Base-by-base conservation (phyloP, 2,329 filamentous ascomycete species). In the Blastomyces silverae region DNA sequence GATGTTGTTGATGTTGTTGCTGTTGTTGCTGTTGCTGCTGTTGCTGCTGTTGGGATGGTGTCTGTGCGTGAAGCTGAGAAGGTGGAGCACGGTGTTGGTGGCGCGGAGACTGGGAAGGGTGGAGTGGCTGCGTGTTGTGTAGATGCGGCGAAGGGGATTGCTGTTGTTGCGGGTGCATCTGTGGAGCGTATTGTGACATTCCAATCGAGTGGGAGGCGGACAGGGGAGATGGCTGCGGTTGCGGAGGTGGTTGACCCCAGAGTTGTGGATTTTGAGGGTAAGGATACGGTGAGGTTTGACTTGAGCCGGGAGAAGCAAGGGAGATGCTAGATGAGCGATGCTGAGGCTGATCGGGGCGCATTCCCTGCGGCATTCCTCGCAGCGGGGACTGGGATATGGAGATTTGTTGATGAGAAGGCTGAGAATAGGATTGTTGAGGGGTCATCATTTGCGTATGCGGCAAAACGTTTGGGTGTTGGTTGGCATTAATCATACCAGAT, bases 381-480 rank as follows among this genome's bases (percentile, higher is more conserved):
- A 91, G 86, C 31, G 87, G 87, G 31, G 90, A 88, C 73, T 91
- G 89, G 39, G 84, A 84, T 73, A 92, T 86, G 50, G 87, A 83
- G 72, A 85, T 88, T 72, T 89, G 89, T 46, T 88, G 84, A 72
- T 90, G 87, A 61, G 87, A 81, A 63, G 89, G 84, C 72, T 88
- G 89, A 63, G 87, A 85, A 76, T 92, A 95, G 1, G 85, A 72
- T 67, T 71, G 82, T 67, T 82, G 82, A 79, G 84, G 70, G 76
- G 84, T 69, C 69, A 81, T 78, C 71, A 82, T 78, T 22, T 74
- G 67, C 68, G 79, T 79, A 64, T 79, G 78, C 63, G 79, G 72
- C 62, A 80, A 68, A 63, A 78, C 72, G 22, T 71, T 71, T 63
- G 75, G 73, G 59, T 73, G 69, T 64, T 75, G 75, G 52, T 68